These are phyloP conservation scores for Saccharomycopsis guyanensis DNA, from an alignment of 805 yeast genomes.

Conservation along the genomic window DNA sequence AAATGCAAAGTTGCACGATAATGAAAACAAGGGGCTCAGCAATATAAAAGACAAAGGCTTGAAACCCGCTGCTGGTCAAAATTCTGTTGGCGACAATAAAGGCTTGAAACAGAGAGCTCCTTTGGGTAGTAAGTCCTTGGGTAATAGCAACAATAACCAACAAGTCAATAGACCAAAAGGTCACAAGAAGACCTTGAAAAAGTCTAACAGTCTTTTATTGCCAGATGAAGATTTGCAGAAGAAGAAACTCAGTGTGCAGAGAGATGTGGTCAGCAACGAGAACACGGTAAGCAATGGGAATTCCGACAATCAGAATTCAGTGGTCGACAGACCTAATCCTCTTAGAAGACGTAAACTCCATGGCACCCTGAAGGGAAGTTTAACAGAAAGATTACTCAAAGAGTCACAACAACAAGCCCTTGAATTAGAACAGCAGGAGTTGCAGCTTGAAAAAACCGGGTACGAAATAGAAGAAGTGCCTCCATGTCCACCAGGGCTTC, in stretches of 20 bases:
- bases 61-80: too few species aligned
- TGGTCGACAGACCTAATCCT: too few species aligned
- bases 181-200: slow-evolving; percentile 11
- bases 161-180: not conserved
- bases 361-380: too few species aligned
- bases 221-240: slow-evolving; percentile 11
- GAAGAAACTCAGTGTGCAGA: slow-evolving; percentile 18
- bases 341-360: too few species aligned
- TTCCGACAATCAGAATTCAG: slow-evolving; percentile 6
- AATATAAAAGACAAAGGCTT: too few species aligned
- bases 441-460: slow-evolving; percentile 26
- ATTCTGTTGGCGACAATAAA: too few species aligned
- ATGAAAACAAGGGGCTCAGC: too few species aligned
- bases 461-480: slow-evolving; percentile 40
- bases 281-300: not conserved
- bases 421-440: too few species aligned
- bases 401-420: not conserved
- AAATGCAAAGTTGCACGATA: too few species aligned
- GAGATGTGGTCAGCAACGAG: slow-evolving; percentile 14
- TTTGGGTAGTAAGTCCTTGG: not conserved
- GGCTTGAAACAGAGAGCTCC: too few species aligned
- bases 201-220: slow-evolving; percentile 12
- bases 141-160: slow-evolving; percentile 1
- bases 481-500: slow-evolving; percentile 30
- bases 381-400: slow-evolving; percentile 3